Base-by-base conservation (phyloP, 2,329 filamentous ascomycete species). In the Biscogniauxia marginata region DNA sequence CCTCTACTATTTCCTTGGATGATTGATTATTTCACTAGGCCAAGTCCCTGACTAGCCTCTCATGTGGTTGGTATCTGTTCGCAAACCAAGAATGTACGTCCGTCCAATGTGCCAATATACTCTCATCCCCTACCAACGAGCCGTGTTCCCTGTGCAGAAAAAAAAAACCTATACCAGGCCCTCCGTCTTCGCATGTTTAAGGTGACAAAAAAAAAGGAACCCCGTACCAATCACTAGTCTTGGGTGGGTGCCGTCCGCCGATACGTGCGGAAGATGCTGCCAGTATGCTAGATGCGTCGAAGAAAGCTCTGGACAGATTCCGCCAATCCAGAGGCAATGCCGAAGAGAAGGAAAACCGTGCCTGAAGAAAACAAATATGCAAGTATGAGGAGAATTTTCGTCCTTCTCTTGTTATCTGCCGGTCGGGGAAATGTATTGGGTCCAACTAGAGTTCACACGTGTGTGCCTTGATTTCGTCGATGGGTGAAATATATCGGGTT, bases 401-500 rank as follows among this genome's bases (percentile, higher is more conserved):
- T 30, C 25, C 25, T 30, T 7, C 13, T 11, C 13, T 30, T 30
- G 25, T 30, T 11, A 7, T 39, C 11, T 39, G 30, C 30, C 30
- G 11, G 5, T 39, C 9, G 30, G n/a, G n/a, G 30, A 16, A 9
- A 11, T n/a, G n/a, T 39, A 39, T 39, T 39, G n/a, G n/a, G n/a
- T 39, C 30, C 30, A 16, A n/a, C 30, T 39, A 39, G 11, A 39
- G n/a, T 16, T 16, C 30, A 16, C 30, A 16, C 9, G n/a, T 39
- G 3, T 39, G 4, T 16, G 13, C 30, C 30, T 16, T 11, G 2
- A 9, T n/a, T 39, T 39, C 30, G 9, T 39, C 30, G 30, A 39
- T 39, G 9, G 2, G 13, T 49, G 22, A 58, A 54, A 44, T 50
- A 43, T 59, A 46, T 49, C 24, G 30, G 44, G 11, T 50, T 50